phyloP scores from a whole-genome alignment of 2,329 filamentous ascomycete genomes.

The Pyrenophora tritici-repentis region DNA sequence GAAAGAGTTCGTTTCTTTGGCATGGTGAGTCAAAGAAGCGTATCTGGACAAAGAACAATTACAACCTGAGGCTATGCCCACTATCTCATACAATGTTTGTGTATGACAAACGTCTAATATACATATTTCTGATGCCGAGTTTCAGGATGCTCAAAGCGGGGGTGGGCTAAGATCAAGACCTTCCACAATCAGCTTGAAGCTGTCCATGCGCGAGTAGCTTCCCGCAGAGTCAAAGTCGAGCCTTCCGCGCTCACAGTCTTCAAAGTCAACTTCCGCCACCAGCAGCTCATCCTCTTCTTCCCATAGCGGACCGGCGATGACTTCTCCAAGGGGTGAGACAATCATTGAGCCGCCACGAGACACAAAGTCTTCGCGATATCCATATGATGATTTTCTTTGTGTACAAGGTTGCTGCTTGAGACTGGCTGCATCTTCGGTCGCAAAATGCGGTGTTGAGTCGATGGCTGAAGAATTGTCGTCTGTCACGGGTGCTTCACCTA shows the following conservation, averaged over 20 bases:
- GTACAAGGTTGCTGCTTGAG: constrained; percentile 23
- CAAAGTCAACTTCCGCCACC: constrained; percentile 78
- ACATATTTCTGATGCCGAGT: neutral
- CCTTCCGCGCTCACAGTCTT: constrained; percentile 81
- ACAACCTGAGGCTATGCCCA: neutral
- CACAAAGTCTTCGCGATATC: constrained; percentile 56
- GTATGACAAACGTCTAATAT: neutral
- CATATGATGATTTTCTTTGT: constrained; percentile 6
- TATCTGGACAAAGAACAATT: no score
- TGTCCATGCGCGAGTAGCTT: constrained; percentile 77
- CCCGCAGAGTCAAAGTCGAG: constrained; percentile 84
- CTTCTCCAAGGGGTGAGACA: constrained; percentile 76
- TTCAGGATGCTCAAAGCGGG: constrained; percentile 44
- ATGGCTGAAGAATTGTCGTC: constrained; percentile 30
- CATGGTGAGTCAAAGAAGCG: no score
- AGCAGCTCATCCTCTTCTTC: constrained; percentile 71
- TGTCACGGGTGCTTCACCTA: constrained; percentile 4
- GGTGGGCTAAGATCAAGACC: constrained; percentile 65
- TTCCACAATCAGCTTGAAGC: constrained; percentile 64
- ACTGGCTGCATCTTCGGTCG: constrained; percentile 20
- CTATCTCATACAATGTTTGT: neutral
- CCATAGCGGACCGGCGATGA: constrained; percentile 82
- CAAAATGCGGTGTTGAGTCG: constrained; percentile 15
- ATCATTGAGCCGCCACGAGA: constrained; percentile 83
- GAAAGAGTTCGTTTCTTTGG: no score